Evolutionary conservation across 2,329 filamentous ascomycete species (phyloP), one percentile per base, ranked within the genome.

Genomic region (Emericellopsis cladophorae): DNA sequence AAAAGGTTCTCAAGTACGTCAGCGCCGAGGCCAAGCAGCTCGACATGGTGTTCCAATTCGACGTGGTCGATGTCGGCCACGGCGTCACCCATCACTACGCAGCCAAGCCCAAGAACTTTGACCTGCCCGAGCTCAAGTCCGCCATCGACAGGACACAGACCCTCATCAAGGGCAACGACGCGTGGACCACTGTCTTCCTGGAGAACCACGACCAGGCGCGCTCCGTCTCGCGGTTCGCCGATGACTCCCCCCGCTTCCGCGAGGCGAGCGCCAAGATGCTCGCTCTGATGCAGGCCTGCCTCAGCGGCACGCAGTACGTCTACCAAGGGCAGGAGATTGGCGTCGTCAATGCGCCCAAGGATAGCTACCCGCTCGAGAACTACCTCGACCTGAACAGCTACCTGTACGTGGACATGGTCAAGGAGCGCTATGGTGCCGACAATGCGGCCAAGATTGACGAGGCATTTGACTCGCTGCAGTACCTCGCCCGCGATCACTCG

Each of bases 21-120:
- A 68, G 70, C 4, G 68, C 73, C 1, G 58, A 67, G 23, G 70
- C 74, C 42, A 68, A 69, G 44, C 72, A 82, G 54, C 59, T 84
- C 38, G 72, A 76, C 52, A 84, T 84, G 80, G 75, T 82, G 2
- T 84, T 84, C 56, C 75, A 78, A 48, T 79, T 80, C 46, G 74
- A 78, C 47, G 68, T 79, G 10, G 76, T 83, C 7, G 70, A 80
- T 50, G 61, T 81, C 14, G 79, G 73, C 6, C 64, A 67, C 41
- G 70, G 73, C 42, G 54, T 61, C 50, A 56, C 67, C 0, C 60
- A 69, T 38, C 72, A 69, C 45, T 72, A 74, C 50, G 68, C 74
- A 42, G 74, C 71, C 31, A 59, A 62, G 7, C 53, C 53, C 0
- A 54, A 48, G 29, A 64, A 59, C 34, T 78, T 62, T 53, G 62